These are phyloP conservation scores for Leccinum pallidistipes DNA, from an alignment of 1,284 basidiomycete genomes.

Conservation along the genomic window DNA sequence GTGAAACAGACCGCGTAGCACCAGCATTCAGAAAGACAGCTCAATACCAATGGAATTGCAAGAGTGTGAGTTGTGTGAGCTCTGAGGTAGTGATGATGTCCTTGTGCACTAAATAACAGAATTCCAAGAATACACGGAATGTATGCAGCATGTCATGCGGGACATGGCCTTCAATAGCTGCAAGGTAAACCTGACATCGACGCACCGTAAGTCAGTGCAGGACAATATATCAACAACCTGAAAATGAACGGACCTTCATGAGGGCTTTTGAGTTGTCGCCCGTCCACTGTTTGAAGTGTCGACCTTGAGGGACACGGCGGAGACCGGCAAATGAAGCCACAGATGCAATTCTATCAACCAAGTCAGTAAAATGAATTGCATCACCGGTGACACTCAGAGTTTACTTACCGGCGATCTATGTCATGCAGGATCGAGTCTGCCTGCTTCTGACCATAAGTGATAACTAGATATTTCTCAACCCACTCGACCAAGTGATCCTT, in stretches of 20 bases:
- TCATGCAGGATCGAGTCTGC: not conserved
- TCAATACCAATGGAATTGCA: not conserved
- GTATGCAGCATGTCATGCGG: not conserved
- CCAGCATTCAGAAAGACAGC: no score
- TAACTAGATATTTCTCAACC: slow-evolving; percentile 8
- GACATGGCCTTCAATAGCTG: not conserved
- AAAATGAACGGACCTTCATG: not conserved
- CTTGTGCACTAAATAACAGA: not conserved
- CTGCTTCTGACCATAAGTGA: not conserved
- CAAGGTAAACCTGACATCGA: not conserved
- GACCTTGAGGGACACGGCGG: not conserved
- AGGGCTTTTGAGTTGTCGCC: not conserved
- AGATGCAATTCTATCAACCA: not conserved
- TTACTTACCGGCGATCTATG: not conserved
- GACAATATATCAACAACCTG: no score
- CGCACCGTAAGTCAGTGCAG: no score
- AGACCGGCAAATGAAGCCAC: not conserved
- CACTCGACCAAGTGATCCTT: slow-evolving; percentile 13
- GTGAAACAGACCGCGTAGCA: no score
- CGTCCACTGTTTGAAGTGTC: slow-evolving; percentile 3
- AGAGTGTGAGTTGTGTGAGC: not conserved
- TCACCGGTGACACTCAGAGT: no score
- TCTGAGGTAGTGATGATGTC: not conserved
- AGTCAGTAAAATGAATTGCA: not conserved
- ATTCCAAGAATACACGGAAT: not conserved